Evolutionary conservation across 2,329 filamentous ascomycete genomes (phyloP).

Genomic region (Neophaeococcomyces mojaviensis): DNA sequence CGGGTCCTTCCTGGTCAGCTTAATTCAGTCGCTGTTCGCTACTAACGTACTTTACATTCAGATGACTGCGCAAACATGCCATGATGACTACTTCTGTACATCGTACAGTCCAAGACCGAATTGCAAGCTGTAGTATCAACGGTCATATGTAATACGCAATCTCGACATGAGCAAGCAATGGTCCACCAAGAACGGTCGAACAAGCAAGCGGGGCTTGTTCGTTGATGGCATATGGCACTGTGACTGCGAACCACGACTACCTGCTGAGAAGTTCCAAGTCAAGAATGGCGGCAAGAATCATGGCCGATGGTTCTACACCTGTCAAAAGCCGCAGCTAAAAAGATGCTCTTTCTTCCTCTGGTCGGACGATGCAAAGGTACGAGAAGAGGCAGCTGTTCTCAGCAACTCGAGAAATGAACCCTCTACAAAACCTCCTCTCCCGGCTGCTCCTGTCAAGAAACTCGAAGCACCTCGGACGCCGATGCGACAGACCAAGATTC

Average conservation of each 20-base stretch:
- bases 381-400: constrained; percentile 44
- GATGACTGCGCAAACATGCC: no score
- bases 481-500: constrained; percentile 10
- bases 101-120: no score
- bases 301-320: constrained; percentile 53
- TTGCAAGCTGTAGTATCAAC: no score
- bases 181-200: constrained; percentile 18
- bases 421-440: background rate
- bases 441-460: no score
- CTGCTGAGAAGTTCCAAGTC: constrained; percentile 48
- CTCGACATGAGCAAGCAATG: constrained; percentile 13
- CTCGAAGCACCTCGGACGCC: constrained; percentile 24
- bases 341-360: constrained; percentile 56
- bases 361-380: constrained; percentile 49
- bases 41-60: no score
- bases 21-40: no score
- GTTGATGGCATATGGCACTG: constrained; percentile 44
- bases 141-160: no score
- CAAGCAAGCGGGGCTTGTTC: constrained; percentile 31
- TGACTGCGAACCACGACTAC: constrained; percentile 49
- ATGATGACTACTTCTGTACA: no score
- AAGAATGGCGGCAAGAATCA: constrained; percentile 52
- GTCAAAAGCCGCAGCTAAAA: constrained; percentile 42
- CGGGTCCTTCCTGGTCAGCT: no score
- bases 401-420: constrained; percentile 44